Conservation (phyloP, 139 green algal species). For the Tetradesmus lagerheimii region DNA sequence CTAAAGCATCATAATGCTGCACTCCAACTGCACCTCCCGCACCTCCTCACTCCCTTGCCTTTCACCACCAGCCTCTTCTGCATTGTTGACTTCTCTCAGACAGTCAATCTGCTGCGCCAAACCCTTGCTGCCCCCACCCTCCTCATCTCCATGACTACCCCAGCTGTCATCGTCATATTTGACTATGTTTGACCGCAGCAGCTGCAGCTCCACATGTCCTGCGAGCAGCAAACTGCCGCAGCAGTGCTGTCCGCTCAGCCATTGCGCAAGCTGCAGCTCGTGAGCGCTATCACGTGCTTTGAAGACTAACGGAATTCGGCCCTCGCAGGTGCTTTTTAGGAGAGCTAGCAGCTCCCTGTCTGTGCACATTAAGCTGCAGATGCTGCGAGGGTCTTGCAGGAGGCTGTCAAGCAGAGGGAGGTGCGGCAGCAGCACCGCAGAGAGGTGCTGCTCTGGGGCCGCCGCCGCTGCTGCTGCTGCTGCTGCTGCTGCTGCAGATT, state of each 20-base stretch:
- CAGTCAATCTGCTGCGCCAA: too few species aligned
- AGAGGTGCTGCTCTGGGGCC: background rate
- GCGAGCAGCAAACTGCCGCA: background rate
- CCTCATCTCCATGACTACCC: too few species aligned
- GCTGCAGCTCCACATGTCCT: background rate
- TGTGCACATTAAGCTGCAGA: background rate
- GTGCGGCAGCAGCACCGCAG: background rate
- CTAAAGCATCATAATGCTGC: too few species aligned
- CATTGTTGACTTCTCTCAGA: too few species aligned
- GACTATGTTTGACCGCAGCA: background rate
- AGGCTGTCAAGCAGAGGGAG: background rate
- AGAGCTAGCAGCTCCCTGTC: background rate
- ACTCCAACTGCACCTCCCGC: too few species aligned
- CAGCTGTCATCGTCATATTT: background rate
- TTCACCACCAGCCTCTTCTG: too few species aligned
- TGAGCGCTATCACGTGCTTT: background rate
- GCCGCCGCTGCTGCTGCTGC: background rate
- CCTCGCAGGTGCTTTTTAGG: background rate
- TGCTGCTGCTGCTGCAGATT: background rate
- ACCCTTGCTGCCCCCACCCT: too few species aligned
- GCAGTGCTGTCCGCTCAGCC: background rate
- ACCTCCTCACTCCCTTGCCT: too few species aligned
- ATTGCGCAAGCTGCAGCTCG: background rate
- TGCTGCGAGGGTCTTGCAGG: background rate
- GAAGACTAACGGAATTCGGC: background rate